Percentiles rank a stretch among this genome's conserved stretches.
Conservation (phyloP, 495 filamentous ascomycete species). For the Penicillium bialowiezense region DNA sequence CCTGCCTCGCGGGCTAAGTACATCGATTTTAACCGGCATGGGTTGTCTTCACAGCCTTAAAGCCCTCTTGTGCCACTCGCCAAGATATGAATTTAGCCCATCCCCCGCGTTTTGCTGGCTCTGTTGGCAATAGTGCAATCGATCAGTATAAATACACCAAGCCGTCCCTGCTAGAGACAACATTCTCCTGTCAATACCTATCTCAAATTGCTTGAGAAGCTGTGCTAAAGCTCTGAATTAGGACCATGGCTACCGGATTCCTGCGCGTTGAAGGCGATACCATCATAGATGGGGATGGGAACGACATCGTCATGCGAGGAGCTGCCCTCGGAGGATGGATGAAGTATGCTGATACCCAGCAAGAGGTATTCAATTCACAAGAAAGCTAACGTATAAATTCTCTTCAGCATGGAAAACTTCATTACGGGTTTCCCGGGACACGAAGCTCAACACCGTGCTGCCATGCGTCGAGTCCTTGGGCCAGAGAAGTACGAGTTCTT, state of each 20-base stretch:
- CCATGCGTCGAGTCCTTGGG: slow-evolving; percentile 55
- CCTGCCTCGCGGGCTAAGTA: slow-evolving; percentile 5
- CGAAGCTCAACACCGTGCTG: slow-evolving; percentile 53
- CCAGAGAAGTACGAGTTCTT: slow-evolving; percentile 46
- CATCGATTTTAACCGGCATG: slow-evolving; percentile 4
- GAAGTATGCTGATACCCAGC: slow-evolving; percentile 27
- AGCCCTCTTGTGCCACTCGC: background rate
- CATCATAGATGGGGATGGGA: slow-evolving; percentile 46
- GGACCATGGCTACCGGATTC: slow-evolving; percentile 34
- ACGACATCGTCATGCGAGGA: slow-evolving; percentile 48
- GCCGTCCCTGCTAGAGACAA: no score
- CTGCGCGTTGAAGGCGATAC: slow-evolving; percentile 43
- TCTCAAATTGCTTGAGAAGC: no score
- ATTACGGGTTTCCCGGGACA: slow-evolving; percentile 65
- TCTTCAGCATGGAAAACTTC: slow-evolving; percentile 61
- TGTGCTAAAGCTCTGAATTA: no score
- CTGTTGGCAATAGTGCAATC: background rate
- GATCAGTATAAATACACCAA: no score
- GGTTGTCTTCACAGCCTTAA: background rate
- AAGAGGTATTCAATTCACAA: no score
- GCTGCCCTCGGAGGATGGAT: slow-evolving; percentile 49
- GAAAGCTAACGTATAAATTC: no score
- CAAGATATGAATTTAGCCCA: slow-evolving; percentile 1
- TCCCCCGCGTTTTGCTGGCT: slow-evolving; percentile 1
- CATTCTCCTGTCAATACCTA: no score